Conservation (phyloP, 2,329 filamentous ascomycete species). For the Scortechinia acanthostroma region DNA sequence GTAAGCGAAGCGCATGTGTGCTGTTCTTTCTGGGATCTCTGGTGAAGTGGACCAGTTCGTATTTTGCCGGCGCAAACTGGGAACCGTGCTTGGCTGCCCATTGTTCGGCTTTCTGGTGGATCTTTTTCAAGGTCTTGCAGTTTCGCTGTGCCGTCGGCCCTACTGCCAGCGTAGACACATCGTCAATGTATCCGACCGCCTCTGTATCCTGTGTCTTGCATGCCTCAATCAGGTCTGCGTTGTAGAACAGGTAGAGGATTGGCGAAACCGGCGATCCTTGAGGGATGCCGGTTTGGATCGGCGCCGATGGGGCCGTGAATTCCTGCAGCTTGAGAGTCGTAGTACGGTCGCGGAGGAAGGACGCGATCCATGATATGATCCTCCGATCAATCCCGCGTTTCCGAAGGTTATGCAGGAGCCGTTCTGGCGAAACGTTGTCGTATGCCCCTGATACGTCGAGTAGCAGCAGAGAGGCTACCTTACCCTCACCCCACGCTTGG, state of each 20-base stretch:
- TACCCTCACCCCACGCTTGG: not conserved
- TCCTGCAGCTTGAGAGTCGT: constrained; percentile 9
- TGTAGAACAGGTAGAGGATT: constrained; percentile 21
- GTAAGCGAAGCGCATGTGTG: no score
- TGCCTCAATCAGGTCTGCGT: constrained; percentile 14
- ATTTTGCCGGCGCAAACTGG: not conserved
- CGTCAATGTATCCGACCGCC: constrained; percentile 12
- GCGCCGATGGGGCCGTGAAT: constrained; percentile 5
- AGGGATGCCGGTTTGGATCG: constrained; percentile 15
- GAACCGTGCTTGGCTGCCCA: not conserved
- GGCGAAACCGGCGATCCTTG: constrained; percentile 17
- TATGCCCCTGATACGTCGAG: constrained; percentile 3
- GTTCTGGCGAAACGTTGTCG: constrained; percentile 8
- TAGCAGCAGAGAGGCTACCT: constrained; percentile 4
- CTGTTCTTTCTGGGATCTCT: no score
- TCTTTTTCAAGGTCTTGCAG: not conserved
- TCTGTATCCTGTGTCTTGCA: constrained; percentile 4
- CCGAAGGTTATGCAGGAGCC: constrained; percentile 9
- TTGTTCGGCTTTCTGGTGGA: not conserved
- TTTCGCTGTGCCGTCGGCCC: not conserved
- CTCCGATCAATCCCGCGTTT: constrained; percentile 7
- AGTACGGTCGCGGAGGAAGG: constrained; percentile 9
- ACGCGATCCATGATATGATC: constrained; percentile 10
- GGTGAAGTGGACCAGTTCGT: not conserved
- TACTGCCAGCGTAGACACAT: not conserved